These are phyloP conservation scores for Aphanomyces stellatus DNA, from an alignment of 352 stramenopile species.

Conservation along the genomic window DNA sequence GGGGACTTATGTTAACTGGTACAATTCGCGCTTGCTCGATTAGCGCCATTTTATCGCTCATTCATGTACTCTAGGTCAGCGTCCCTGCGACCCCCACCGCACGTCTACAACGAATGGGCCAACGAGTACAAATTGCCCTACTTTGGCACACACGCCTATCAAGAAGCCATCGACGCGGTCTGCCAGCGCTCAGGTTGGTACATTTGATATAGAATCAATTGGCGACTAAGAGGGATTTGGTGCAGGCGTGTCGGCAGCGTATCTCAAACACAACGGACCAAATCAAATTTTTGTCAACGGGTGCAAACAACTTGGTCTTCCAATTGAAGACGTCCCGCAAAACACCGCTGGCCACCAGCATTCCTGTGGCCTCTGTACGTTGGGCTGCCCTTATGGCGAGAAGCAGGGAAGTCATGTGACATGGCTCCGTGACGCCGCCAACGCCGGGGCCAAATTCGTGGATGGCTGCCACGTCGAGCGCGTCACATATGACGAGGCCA, in stretches of 20 bases:
- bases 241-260: neutral
- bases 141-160: constrained; percentile 20
- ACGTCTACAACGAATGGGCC: constrained; percentile 25
- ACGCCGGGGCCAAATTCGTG: constrained; percentile 9
- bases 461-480: constrained; percentile 1
- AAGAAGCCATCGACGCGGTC: constrained; percentile 15
- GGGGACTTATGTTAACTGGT: constrained; percentile 22
- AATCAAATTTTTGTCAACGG: constrained; percentile 24
- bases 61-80: neutral
- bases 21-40: neutral
- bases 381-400: constrained; percentile 21
- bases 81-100: constrained; percentile 19
- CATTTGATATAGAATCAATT: neutral
- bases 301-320: constrained; percentile 21
- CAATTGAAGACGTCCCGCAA: constrained; percentile 17
- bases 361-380: constrained; percentile 18
- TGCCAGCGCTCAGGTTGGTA: neutral
- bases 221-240: no score
- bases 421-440: constrained; percentile 18
- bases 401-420: constrained; percentile 19
- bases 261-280: constrained; percentile 22
- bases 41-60: neutral
- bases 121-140: constrained; percentile 15
- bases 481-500: neutral
- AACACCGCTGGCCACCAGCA: constrained; percentile 16